phyloP scores from a whole-genome alignment of 1,284 basidiomycete species.

The Cryptococcus neoformans region DNA sequence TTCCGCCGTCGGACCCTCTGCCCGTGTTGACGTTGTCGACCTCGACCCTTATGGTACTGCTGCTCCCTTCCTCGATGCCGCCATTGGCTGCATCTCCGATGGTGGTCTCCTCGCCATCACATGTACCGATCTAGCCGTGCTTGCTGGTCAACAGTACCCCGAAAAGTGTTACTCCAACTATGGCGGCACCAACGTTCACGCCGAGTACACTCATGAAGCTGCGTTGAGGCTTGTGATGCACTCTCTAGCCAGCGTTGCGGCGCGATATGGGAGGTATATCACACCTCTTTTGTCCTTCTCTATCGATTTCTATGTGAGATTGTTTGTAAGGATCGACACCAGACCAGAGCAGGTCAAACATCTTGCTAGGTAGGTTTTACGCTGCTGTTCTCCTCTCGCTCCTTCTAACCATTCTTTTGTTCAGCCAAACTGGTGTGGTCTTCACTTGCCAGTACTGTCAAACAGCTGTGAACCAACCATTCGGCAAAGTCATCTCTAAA shows the following conservation, averaged over 20 bases:
- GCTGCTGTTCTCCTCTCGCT: background rate
- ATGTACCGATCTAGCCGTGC: slow-evolving; percentile 91
- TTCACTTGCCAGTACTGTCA: slow-evolving; percentile 82
- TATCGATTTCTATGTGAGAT: slow-evolving; percentile 95
- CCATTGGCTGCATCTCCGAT: slow-evolving; percentile 85
- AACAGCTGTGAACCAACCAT: slow-evolving; percentile 69
- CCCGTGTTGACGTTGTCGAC: slow-evolving; percentile 89
- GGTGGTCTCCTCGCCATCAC: slow-evolving; percentile 92
- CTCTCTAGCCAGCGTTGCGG: slow-evolving; percentile 77
- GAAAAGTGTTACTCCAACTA: slow-evolving; percentile 98
- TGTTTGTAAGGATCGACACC: slow-evolving; percentile 79
- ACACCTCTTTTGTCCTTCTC: slow-evolving; percentile 88
- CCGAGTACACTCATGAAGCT: slow-evolving; percentile 92
- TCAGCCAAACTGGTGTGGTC: slow-evolving; percentile 59
- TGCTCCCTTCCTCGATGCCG: slow-evolving; percentile 94
- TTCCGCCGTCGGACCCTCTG: slow-evolving; percentile 52
- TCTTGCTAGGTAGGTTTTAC: slow-evolving; percentile 61
- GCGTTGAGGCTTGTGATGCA: slow-evolving; percentile 87
- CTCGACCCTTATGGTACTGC: slow-evolving; percentile 98
- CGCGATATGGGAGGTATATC: slow-evolving; percentile 88
- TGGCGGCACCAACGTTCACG: slow-evolving; percentile 86
- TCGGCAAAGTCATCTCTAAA: slow-evolving; percentile 66
- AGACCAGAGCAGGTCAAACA: slow-evolving; percentile 86
- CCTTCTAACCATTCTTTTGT: background rate
- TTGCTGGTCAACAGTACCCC: slow-evolving; percentile 91